These are phyloP conservation scores for Arthrobotrys sphaeroides DNA, from an alignment of 2,329 filamentous ascomycete genomes.

Conservation along the genomic window DNA sequence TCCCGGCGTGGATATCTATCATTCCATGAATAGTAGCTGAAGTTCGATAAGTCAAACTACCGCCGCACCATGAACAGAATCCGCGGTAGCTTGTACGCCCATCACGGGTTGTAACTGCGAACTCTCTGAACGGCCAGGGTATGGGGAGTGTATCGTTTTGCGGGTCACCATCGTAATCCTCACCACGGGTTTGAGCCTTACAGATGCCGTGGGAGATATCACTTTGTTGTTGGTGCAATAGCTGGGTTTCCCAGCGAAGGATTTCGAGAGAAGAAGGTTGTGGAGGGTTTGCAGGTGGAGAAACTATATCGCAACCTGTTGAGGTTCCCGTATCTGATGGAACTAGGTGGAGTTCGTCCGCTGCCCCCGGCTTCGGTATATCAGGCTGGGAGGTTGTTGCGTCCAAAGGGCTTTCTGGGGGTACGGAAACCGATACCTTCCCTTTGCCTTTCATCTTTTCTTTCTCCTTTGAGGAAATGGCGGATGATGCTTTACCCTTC, in stretches of 20 bases:
- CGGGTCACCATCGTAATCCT: constrained; percentile 19
- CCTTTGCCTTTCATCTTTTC: neutral
- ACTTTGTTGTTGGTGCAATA: constrained; percentile 38
- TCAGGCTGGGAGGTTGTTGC: neutral
- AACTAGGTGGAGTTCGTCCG: neutral
- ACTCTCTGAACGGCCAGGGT: constrained; percentile 48
- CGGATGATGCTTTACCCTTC: constrained; percentile 23
- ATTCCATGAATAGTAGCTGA: constrained; percentile 38
- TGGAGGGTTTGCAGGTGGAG: neutral
- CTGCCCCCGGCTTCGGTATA: neutral
- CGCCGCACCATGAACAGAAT: constrained; percentile 45
- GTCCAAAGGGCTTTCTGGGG: neutral
- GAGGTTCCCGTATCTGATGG: neutral
- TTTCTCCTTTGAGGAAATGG: constrained; percentile 36
- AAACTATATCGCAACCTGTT: constrained; percentile 16
- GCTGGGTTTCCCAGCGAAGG: constrained; percentile 46
- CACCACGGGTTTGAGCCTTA: neutral
- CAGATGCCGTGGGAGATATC: constrained; percentile 5
- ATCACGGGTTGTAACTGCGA: constrained; percentile 25
- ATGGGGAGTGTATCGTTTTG: constrained; percentile 16
- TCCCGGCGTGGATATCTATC: constrained; percentile 35
- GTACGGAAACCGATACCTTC: neutral
- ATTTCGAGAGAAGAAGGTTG: constrained; percentile 29
- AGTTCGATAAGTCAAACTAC: constrained; percentile 38
- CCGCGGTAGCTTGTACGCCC: constrained; percentile 41